These are phyloP conservation scores for Penicillium sp. DNA, from an alignment of 2,329 filamentous ascomycete genomes.

Conservation along the genomic window DNA sequence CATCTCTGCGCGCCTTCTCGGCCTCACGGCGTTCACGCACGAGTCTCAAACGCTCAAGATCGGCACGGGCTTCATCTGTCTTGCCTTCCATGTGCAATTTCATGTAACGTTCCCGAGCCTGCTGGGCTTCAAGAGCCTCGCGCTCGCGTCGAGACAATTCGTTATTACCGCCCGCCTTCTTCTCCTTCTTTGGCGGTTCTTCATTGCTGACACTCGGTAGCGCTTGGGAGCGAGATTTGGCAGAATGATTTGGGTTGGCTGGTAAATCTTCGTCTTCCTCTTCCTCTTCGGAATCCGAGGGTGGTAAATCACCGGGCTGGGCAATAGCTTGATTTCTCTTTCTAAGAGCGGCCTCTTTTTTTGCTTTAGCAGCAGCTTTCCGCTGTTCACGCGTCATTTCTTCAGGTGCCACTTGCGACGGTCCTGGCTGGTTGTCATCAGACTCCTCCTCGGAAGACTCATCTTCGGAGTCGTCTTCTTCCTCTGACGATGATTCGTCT, in stretches of 20 bases:
- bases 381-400: slow-evolving; percentile 80
- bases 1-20: slow-evolving; percentile 78
- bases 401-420: slow-evolving; percentile 41
- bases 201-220: slow-evolving; percentile 55
- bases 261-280: slow-evolving; percentile 47
- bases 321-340: slow-evolving; percentile 67
- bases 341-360: slow-evolving; percentile 83
- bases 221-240: slow-evolving; percentile 65
- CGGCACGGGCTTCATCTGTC: slow-evolving; percentile 90
- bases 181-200: slow-evolving; percentile 24
- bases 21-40: slow-evolving; percentile 83
- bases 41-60: slow-evolving; percentile 75
- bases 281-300: slow-evolving; percentile 58
- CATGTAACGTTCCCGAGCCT: slow-evolving; percentile 84
- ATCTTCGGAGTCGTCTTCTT: slow-evolving; percentile 48
- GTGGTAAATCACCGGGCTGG: slow-evolving; percentile 80
- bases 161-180: slow-evolving; percentile 27
- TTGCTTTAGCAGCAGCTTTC: slow-evolving; percentile 79
- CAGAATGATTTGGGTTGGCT: slow-evolving; percentile 83
- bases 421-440: slow-evolving; percentile 47
- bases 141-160: slow-evolving; percentile 65
- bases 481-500: slow-evolving; percentile 38
- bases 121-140: slow-evolving; percentile 79
- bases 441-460: slow-evolving; percentile 48
- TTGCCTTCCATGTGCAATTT: slow-evolving; percentile 92